Conservation (phyloP, 2,329 filamentous ascomycete genomes). For the Calonectria montana region DNA sequence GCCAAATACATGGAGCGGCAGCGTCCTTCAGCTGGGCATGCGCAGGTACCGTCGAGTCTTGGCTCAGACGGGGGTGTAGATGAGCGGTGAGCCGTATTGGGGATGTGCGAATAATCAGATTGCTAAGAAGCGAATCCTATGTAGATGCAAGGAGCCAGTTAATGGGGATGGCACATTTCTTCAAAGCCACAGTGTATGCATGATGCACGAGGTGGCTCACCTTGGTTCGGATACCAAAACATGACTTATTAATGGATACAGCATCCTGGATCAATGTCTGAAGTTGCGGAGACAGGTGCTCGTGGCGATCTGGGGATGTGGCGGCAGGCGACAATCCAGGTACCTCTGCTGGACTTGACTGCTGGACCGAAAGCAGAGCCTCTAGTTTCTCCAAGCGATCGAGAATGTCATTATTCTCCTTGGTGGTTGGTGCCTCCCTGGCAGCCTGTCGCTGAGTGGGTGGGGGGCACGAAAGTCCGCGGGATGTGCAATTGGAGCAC, state of each 20-base stretch:
- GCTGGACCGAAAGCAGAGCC: constrained; percentile 36
- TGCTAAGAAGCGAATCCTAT: constrained; percentile 27
- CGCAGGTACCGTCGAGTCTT: constrained; percentile 38
- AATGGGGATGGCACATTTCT: background rate
- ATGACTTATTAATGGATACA: constrained; percentile 47
- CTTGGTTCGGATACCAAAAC: constrained; percentile 40
- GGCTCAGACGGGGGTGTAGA: constrained; percentile 38
- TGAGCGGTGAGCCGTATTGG: constrained; percentile 47
- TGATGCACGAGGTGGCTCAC: background rate
- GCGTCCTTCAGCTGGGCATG: constrained; percentile 37
- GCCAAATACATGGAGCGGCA: constrained; percentile 48
- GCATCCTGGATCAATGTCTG: constrained; percentile 49
- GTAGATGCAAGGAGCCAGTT: background rate
- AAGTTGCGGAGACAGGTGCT: constrained; percentile 44
- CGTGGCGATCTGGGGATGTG: background rate
- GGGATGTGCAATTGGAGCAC: constrained; percentile 50
- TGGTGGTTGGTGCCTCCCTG: constrained; percentile 9
- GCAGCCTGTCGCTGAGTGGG: constrained; percentile 28
- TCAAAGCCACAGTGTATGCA: constrained; percentile 30
- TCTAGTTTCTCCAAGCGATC: constrained; percentile 42
- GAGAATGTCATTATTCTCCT: constrained; percentile 31
- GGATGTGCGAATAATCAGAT: constrained; percentile 47
- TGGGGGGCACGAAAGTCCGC: constrained; percentile 46
- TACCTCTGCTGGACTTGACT: constrained; percentile 5
- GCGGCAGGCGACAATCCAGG: background rate